Evolutionary conservation across 164 flowering plant genomes (phyloP), one percentile per base, ranked within the genome.

Genomic region (Berberis vulgaris): DNA sequence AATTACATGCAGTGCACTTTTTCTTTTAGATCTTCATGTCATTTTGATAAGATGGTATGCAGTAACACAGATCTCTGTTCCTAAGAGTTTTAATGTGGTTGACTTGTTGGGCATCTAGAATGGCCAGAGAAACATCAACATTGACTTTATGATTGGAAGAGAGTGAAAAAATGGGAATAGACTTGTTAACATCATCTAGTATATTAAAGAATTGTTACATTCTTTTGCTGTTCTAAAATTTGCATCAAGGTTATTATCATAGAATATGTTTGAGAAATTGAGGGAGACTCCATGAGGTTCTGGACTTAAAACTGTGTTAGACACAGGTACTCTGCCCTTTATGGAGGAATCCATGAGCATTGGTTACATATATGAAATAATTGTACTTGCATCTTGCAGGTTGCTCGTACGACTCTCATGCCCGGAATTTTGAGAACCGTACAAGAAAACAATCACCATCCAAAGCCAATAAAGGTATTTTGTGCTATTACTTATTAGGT

Each of bases 401-500:
- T 76, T 67, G 84, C 83, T 52, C 85, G 97, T n/a, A 84, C 87
- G 45, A 85, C 81, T 76, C 88, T 93, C 47, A 85, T 89, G 94
- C 83, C 98, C 7, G 98, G 98, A 5, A 71, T 88, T 43, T 70
- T 93, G 74, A 93, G 86, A 79, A 84, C 93, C 43, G 76, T 85
- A 65, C 88, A 83, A 63, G 89, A 85, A 68, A 90, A 89, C 72
- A 93, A 86, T 74, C 87, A 88, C 74, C 97, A 89, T 67, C 89
- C 91, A 12, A 93, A 89, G 73, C 98, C 98, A 54, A 85, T 93
- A 58, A 89, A 86, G 93, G 98, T 92, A 78, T 8, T 39, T 6
- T 4, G n/a, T 1, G 3, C 3, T 4, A 10, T 11, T 52, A 11
- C 3, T 2, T 11, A 10, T 7, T 52, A 10, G 54, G 54, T 10